A percentile compares a stretch with the other conserved stretches of the same genome.
Evolutionary conservation across 106 monocot genomes (phyloP).

Genomic region (Phalaenopsis equestris): DNA sequence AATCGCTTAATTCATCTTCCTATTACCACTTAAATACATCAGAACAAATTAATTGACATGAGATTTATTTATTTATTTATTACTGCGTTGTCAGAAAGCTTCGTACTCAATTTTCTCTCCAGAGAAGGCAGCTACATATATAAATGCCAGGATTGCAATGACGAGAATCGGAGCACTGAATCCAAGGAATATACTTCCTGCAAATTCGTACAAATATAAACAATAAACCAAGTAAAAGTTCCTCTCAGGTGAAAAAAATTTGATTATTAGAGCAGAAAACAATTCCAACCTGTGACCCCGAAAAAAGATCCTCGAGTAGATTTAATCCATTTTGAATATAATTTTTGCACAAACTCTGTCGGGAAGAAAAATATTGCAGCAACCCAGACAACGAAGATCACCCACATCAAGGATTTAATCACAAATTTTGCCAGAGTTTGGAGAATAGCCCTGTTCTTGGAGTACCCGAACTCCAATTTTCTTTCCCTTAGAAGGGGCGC

Average conservation of each 20-base stretch:
- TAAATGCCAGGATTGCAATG: constrained; percentile 52
- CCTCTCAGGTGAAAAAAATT: background rate
- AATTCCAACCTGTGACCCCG: constrained; percentile 41
- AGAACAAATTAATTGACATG: background rate
- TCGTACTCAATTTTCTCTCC: constrained; percentile 34
- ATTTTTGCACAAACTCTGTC: constrained; percentile 5
- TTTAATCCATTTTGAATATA: constrained; percentile 1
- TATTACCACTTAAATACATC: background rate
- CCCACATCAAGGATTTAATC: constrained; percentile 65
- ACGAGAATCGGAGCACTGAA: constrained; percentile 59
- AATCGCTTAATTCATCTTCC: background rate
- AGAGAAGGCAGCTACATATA: constrained; percentile 46
- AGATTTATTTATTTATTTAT: background rate
- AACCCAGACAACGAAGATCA: constrained; percentile 42
- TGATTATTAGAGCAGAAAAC: background rate
- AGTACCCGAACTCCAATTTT: background rate
- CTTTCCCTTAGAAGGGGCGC: constrained; percentile 27
- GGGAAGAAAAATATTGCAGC: constrained; percentile 40
- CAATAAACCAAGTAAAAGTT: background rate
- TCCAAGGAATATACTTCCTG: constrained; percentile 58
- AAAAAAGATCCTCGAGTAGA: constrained; percentile 25
- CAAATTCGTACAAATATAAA: constrained; percentile 11
- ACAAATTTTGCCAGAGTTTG: constrained; percentile 17
- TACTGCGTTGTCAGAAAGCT: background rate
- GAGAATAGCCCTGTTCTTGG: constrained; percentile 13